A percentile compares a stretch with the other conserved stretches of the same genome.
These are phyloP conservation scores for Ensete glaucum DNA, from an alignment of 176 grass and related monocot species.

Conservation along the genomic window DNA sequence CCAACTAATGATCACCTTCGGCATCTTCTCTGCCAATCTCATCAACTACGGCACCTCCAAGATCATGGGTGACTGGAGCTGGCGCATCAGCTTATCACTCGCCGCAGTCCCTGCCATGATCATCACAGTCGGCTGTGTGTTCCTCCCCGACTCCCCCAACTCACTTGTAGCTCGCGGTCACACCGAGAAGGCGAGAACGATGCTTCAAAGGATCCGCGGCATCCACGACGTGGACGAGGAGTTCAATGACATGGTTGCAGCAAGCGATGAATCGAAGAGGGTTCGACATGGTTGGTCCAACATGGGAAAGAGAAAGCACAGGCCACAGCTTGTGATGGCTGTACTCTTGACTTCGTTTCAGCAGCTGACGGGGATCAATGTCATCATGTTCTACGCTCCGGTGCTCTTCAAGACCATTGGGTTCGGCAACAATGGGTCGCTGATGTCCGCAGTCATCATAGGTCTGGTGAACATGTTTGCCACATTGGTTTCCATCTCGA, in stretches of 20 bases:
- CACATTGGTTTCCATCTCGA: slow-evolving; percentile 3
- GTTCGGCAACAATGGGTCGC: slow-evolving; percentile 3
- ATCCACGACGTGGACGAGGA: background rate
- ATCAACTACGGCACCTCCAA: slow-evolving; percentile 15
- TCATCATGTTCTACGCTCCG: slow-evolving; percentile 18
- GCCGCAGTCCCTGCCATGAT: slow-evolving; percentile 2
- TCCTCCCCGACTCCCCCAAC: slow-evolving; percentile 18
- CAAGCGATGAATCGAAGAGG: slow-evolving; percentile 1
- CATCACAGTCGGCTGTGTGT: background rate
- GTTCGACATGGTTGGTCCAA: background rate
- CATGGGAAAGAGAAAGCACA: background rate
- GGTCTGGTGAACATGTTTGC: slow-evolving; percentile 10
- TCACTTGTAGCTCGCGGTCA: slow-evolving; percentile 1
- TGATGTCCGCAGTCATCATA: slow-evolving; percentile 5
- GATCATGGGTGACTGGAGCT: background rate
- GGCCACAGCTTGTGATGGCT: slow-evolving; percentile 6
- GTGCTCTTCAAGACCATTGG: slow-evolving; percentile 15
- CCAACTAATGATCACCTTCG: slow-evolving; percentile 17
- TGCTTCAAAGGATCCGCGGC: slow-evolving; percentile 7
- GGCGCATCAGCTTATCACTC: slow-evolving; percentile 1
- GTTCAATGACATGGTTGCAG: background rate
- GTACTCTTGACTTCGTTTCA: background rate
- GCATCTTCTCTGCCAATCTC: slow-evolving; percentile 12
- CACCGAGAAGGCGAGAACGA: background rate
- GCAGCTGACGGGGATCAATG: slow-evolving; percentile 15